Base-by-base conservation (phyloP, 1,284 basidiomycete genomes). In the Agaricales sp. region DNA sequence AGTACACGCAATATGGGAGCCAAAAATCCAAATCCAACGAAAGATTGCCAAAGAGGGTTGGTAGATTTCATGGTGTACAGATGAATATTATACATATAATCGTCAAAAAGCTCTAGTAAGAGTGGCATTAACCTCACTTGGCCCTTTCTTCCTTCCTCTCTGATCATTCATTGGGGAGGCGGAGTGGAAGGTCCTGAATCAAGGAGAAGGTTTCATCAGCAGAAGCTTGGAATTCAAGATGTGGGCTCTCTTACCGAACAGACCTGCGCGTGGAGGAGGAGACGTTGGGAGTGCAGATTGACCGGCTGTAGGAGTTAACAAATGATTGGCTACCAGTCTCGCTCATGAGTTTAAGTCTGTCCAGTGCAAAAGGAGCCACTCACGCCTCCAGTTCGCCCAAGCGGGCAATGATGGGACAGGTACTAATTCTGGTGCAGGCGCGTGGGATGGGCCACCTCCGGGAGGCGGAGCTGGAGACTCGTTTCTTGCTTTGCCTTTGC, bases 361-460 rank as follows among this genome's bases (percentile, higher is more conserved):
- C n/a, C n/a, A n/a, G n/a, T n/a, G 6, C 48, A 20, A 14, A 3
- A n/a, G 39, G 18, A 11, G 13, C 50, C 8, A 68, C 75, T 54
- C 53, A 87, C 78, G 77, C 67, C 80, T 72, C 85, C 84, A 87
- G 56, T 87, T 81, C 0, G 82, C 77, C 85, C 85, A 87, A 0
- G 82, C 74, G 23, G 83, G 84, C 41, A 77, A 21, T 50, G 69
- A 65, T 0, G 73, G 71, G 3, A 72, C 67, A 46, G 70, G 69
- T 11, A 71, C 61, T 0, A 69, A 65, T 0, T 74, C 67, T 0
- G 71, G 58, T 0, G 74, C 68, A 0, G 63, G 52, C 0, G 74
- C 64, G 0, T 70, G 65, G 0, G 73, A 69, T 11, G 72, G 71
- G 13, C 63, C 53, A 23, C 55, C 39, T 50, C 22, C 56, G 54